Percentiles rank a stretch among this genome's conserved stretches.
phyloP scores from a whole-genome alignment of 2,329 filamentous ascomycete species.

The Aureobasidium subglaciale region DNA sequence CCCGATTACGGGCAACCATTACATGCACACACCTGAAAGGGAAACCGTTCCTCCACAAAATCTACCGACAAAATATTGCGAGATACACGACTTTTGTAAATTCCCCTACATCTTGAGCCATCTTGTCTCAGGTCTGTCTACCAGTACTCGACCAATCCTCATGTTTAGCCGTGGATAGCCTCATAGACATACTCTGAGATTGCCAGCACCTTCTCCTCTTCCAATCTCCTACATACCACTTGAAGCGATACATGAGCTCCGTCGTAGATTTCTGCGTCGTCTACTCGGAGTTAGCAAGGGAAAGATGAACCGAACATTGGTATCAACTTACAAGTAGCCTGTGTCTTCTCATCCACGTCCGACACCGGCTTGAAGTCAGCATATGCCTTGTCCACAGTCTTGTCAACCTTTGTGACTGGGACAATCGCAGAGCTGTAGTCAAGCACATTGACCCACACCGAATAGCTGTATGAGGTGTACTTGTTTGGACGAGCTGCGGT shows the following conservation, averaged over 20 bases:
- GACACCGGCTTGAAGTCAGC: slow-evolving; percentile 26
- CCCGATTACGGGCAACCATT: not conserved
- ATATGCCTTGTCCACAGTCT: slow-evolving; percentile 40
- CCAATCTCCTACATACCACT: slow-evolving; percentile 26
- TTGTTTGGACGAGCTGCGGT: slow-evolving; percentile 42
- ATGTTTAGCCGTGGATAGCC: not conserved
- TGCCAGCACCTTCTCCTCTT: slow-evolving; percentile 33
- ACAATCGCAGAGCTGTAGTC: slow-evolving; percentile 51
- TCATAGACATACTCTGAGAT: slow-evolving; percentile 25
- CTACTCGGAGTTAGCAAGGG: slow-evolving; percentile 18
- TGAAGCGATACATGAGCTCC: slow-evolving; percentile 29
- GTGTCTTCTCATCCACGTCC: slow-evolving; percentile 34
- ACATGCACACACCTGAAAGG: too few relatives aligned
- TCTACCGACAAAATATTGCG: too few relatives aligned
- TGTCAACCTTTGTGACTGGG: slow-evolving; percentile 50
- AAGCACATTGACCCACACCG: slow-evolving; percentile 44
- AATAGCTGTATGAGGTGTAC: slow-evolving; percentile 43
- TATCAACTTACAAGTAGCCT: slow-evolving; percentile 34
- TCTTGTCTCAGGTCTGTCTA: not conserved
- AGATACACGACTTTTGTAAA: too few relatives aligned
- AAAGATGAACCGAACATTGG: not conserved
- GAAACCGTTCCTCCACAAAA: too few relatives aligned
- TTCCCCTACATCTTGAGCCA: too few relatives aligned
- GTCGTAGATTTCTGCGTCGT: slow-evolving; percentile 30
- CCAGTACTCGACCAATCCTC: not conserved